Percentiles rank a stretch among this genome's conserved stretches.
Conservation (phyloP, 345 rosid genomes). For the Pistacia atlantica region DNA sequence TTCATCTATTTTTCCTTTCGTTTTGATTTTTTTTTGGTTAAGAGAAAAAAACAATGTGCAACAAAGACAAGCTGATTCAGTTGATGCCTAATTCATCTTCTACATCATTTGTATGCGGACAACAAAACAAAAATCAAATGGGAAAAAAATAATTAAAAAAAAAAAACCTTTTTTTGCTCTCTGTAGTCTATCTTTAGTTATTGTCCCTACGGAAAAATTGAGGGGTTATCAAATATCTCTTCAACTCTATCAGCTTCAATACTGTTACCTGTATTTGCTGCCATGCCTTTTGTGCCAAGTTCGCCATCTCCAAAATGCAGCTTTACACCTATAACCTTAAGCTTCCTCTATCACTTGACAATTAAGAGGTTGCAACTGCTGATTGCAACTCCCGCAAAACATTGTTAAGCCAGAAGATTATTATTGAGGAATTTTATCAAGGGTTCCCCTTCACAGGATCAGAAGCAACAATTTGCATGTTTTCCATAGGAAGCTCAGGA, state of each 20-base stretch:
- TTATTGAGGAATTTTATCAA: background rate
- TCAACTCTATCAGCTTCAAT: conserved; percentile 1
- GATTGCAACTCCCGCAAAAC: background rate
- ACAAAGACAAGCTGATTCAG: background rate
- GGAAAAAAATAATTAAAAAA: background rate
- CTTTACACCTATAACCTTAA: background rate
- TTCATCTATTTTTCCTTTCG: background rate
- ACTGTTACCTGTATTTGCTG: background rate
- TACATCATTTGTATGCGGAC: background rate
- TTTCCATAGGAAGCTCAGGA: conserved; percentile 26
- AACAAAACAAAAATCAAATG: no score
- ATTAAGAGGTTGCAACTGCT: conserved; percentile 17
- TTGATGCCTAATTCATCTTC: background rate
- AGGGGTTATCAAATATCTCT: background rate
- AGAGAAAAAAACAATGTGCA: conserved; percentile 8
- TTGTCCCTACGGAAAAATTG: conserved; percentile 6
- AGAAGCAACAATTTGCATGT: conserved; percentile 41
- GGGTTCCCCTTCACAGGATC: conserved; percentile 32
- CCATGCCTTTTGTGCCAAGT: background rate
- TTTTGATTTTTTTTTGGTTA: background rate
- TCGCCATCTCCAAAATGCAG: background rate
- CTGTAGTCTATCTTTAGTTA: conserved; percentile 1
- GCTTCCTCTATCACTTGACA: conserved; percentile 9
- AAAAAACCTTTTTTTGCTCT: background rate
- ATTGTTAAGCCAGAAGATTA: background rate